Conservation (phyloP, 805 yeast genomes). For the Zygotorulaspora florentina region DNA sequence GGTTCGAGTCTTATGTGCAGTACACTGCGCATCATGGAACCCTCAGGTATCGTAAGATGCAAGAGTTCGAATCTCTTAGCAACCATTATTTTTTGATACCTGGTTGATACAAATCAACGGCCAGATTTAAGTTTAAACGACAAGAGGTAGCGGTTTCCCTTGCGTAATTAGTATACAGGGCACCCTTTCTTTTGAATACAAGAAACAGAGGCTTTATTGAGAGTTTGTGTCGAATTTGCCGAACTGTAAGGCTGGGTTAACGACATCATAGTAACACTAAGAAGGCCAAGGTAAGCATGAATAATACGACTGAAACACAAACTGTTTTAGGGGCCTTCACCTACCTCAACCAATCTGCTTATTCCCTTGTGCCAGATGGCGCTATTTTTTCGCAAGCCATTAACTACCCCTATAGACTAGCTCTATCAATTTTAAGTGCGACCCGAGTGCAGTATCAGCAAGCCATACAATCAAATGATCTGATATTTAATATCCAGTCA, state of each 20-base stretch:
- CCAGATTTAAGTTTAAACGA: not conserved
- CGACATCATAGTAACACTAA: not conserved
- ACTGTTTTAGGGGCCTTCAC: slow-evolving; percentile 13
- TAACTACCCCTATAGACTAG: slow-evolving; percentile 23
- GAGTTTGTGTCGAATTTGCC: not conserved
- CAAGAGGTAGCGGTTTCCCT: not conserved
- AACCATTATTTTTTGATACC: slow-evolving; percentile 24
- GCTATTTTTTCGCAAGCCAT: slow-evolving; percentile 14
- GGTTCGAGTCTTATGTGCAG: slow-evolving; percentile 20
- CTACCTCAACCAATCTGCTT: slow-evolving; percentile 26
- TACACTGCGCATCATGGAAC: slow-evolving; percentile 18
- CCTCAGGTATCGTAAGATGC: slow-evolving; percentile 37
- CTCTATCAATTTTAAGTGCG: slow-evolving; percentile 21
- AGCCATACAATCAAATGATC: slow-evolving; percentile 7
- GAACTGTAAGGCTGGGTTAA: too few relatives aligned
- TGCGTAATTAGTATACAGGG: too few relatives aligned
- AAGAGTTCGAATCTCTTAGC: slow-evolving; percentile 37
- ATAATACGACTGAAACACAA: slow-evolving; percentile 1
- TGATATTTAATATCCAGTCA: slow-evolving; percentile 7
- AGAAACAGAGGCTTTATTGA: too few relatives aligned
- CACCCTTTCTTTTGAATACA: too few relatives aligned
- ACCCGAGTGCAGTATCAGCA: slow-evolving; percentile 24
- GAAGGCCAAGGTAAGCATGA: slow-evolving; percentile 1
- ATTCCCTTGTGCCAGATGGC: slow-evolving; percentile 17
- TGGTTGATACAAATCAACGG: too few relatives aligned